Evolutionary conservation across 805 yeast species (phyloP).

Genomic region (Komagataella kurtzmanii): DNA sequence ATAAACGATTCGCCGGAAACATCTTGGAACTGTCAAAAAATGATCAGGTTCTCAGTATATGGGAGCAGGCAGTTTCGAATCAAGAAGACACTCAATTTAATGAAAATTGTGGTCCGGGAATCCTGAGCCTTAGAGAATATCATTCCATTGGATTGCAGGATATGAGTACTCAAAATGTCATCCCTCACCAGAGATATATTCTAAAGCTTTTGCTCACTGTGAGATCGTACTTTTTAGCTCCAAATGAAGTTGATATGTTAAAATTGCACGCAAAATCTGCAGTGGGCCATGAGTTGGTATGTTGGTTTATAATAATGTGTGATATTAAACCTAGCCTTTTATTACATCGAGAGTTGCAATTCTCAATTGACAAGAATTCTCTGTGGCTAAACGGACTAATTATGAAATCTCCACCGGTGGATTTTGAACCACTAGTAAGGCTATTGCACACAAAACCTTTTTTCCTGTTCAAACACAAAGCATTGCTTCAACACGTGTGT

Average conservation of each 20-base stretch:
- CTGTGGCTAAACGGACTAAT: not conserved
- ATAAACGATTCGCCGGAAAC: not conserved
- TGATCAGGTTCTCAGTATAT: not conserved
- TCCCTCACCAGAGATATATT: not conserved
- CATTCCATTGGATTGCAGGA: not conserved
- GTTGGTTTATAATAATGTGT: not conserved
- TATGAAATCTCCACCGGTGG: not conserved
- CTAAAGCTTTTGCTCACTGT: not conserved
- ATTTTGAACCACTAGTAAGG: not conserved
- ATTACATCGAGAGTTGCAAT: not conserved
- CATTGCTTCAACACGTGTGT: not conserved
- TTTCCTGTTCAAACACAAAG: not conserved
- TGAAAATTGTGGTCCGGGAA: not conserved
- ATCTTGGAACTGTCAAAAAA: not conserved
- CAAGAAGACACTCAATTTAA: not conserved
- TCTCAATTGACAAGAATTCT: not conserved
- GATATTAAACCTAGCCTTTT: not conserved
- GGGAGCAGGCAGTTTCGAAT: not conserved
- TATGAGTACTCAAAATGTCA: not conserved
- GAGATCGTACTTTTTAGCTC: not conserved
- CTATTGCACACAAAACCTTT: not conserved
- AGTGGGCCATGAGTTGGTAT: not conserved
- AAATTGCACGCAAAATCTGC: not conserved
- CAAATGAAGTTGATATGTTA: not conserved
- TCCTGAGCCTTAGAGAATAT: not conserved